Conservation (phyloP, 208 protist genomes). For the Trypanosoma cruzi region DNA sequence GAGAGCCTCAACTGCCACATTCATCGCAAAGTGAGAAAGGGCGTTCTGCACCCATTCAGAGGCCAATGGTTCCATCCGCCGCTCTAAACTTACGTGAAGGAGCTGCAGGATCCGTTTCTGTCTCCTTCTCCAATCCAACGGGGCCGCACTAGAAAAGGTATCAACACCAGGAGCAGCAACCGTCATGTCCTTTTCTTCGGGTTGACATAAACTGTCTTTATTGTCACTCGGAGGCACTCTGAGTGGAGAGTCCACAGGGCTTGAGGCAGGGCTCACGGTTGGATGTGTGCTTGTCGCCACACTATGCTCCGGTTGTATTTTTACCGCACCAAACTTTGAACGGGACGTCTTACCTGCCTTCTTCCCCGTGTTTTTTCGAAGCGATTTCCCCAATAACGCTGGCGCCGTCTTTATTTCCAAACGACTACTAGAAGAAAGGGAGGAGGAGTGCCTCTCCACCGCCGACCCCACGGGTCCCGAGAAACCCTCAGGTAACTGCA, state of each 20-base stretch:
- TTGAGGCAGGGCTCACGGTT: neutral
- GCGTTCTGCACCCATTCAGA: neutral
- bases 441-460: neutral
- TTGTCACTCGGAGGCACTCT: neutral
- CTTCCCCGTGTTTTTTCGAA: neutral
- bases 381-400: neutral
- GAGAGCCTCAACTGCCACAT: neutral
- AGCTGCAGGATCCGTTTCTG: neutral
- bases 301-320: neutral
- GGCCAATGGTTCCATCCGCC: neutral
- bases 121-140: neutral
- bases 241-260: neutral
- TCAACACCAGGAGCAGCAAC: too few species aligned
- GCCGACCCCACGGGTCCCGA: neutral
- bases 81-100: neutral
- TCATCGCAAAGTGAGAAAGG: constrained; percentile 8
- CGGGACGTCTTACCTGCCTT: constrained; percentile 6
- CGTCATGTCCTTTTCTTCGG: neutral
- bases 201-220: neutral
- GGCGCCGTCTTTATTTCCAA: neutral
- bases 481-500: neutral
- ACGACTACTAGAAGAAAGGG: neutral
- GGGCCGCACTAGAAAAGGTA: neutral
- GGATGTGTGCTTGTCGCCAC: neutral
- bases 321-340: constrained; percentile 26